A percentile compares a stretch with the other conserved stretches of the same genome.
These are phyloP conservation scores for Cyberlindnera amylophila DNA, from an alignment of 805 yeast genomes.

Conservation along the genomic window DNA sequence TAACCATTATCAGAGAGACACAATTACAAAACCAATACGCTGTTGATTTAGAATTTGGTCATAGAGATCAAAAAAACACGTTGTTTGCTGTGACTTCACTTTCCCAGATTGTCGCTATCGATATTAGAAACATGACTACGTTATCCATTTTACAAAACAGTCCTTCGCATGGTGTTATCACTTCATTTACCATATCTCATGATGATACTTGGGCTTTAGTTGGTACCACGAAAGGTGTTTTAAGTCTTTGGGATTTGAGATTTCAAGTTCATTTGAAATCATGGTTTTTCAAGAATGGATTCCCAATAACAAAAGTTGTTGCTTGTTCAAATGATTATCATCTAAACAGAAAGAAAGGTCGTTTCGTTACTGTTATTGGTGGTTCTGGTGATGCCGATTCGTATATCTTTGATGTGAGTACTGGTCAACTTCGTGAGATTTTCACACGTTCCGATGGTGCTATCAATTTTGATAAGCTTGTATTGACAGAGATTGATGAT, in stretches of 20 bases:
- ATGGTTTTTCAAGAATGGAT: conserved; percentile 53
- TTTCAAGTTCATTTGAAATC: conserved; percentile 57
- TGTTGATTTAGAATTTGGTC: conserved; percentile 39
- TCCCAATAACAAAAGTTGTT: conserved; percentile 46
- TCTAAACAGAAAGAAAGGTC: conserved; percentile 32
- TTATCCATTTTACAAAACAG: conserved; percentile 47
- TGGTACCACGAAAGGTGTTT: conserved; percentile 72
- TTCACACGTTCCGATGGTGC: conserved; percentile 22
- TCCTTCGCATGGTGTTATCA: conserved; percentile 60
- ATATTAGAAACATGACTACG: conserved; percentile 52
- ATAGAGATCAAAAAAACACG: conserved; percentile 35
- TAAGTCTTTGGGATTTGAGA: conserved; percentile 80
- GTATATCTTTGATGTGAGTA: conserved; percentile 73
- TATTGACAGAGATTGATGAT: conserved; percentile 16
- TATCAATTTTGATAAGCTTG: conserved; percentile 19
- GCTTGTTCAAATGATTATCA: conserved; percentile 39
- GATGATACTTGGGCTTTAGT: conserved; percentile 59
- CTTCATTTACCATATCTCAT: conserved; percentile 54
- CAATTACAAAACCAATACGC: conserved; percentile 41
- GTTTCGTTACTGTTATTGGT: conserved; percentile 57
- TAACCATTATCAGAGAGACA: conserved; percentile 38
- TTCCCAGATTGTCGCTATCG: conserved; percentile 49
- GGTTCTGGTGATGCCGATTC: conserved; percentile 59
- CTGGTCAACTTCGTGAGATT: conserved; percentile 50
- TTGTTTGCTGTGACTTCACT: conserved; percentile 51